Evolutionary conservation across 2,329 filamentous ascomycete genomes (phyloP).

Genomic region (Chaetomiaceae sp.): DNA sequence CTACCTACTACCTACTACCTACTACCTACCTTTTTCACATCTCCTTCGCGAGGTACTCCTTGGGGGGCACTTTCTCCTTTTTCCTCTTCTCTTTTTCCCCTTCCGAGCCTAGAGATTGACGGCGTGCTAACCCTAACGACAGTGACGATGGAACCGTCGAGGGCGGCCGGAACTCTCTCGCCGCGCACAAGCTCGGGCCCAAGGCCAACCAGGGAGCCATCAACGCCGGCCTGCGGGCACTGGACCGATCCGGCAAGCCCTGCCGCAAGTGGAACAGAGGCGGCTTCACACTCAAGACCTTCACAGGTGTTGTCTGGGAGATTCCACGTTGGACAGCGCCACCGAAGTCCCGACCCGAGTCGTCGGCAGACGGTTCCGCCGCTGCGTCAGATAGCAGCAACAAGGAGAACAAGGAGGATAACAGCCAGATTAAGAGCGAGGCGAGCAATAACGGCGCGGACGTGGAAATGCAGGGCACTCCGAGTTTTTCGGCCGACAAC

Average conservation of each 20-base stretch:
- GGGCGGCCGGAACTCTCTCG: conserved; percentile 45
- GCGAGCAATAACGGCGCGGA: conserved; percentile 43
- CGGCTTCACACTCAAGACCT: conserved; percentile 80
- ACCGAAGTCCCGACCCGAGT: conserved; percentile 48
- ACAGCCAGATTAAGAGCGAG: conserved; percentile 49
- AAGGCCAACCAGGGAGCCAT: conserved; percentile 97
- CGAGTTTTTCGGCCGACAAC: conserved; percentile 48
- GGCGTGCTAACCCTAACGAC: conserved; percentile 30
- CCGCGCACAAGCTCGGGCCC: conserved; percentile 79
- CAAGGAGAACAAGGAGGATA: conserved; percentile 58
- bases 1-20: conserved; percentile 1
- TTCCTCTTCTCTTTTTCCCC: too few relatives aligned
- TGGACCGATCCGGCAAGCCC: conserved; percentile 86
- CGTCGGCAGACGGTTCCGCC: conserved; percentile 43
- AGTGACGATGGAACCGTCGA: conserved; percentile 63
- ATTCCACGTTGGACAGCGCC: conserved; percentile 79
- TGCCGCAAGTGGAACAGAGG: conserved; percentile 89
- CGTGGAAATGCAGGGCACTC: conserved; percentile 50
- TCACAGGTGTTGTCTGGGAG: conserved; percentile 82
- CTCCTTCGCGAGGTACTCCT: too few relatives aligned
- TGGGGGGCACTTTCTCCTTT: too few relatives aligned
- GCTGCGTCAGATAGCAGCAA: conserved; percentile 48
- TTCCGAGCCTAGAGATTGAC: too few relatives aligned
- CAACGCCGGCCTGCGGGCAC: conserved; percentile 89
- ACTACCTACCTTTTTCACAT: neutral